These are phyloP conservation scores for Pichia sp. DNA, from an alignment of 1,139 yeast genomes.

Conservation along the genomic window DNA sequence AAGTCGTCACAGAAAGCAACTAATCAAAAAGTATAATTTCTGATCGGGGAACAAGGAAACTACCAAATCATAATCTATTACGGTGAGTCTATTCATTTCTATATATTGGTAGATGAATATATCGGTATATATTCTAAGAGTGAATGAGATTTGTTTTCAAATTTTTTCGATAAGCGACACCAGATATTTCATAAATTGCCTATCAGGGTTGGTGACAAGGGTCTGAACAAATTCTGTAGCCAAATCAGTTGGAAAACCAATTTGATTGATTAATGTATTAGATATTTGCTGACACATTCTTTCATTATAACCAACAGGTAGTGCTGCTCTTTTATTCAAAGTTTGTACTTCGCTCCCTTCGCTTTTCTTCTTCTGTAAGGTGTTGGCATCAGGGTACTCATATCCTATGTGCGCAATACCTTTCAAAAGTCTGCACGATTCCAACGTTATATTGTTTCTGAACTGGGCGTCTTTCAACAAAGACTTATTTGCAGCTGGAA, in stretches of 20 bases:
- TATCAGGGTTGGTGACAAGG: slow-evolving; percentile 46
- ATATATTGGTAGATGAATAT: not conserved
- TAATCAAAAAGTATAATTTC: too few species aligned
- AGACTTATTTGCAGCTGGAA: slow-evolving; percentile 36
- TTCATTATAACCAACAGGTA: slow-evolving; percentile 20
- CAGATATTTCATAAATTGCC: slow-evolving; percentile 60
- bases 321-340: not conserved
- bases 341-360: slow-evolving; percentile 29
- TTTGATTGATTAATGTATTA: slow-evolving; percentile 38
- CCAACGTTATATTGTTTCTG: slow-evolving; percentile 60
- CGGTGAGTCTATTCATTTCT: not conserved
- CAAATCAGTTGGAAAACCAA: slow-evolving; percentile 51
- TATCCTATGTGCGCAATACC: slow-evolving; percentile 40
- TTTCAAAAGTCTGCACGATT: slow-evolving; percentile 64
- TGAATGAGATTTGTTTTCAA: too few species aligned
- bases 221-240: slow-evolving; percentile 51
- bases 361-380: slow-evolving; percentile 15
- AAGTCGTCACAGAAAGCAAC: too few species aligned
- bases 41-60: too few species aligned
- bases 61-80: too few species aligned
- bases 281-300: slow-evolving; percentile 24
- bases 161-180: slow-evolving; percentile 43
- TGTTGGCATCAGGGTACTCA: slow-evolving; percentile 25
- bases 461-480: slow-evolving; percentile 73
- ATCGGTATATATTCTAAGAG: too few species aligned